Percentiles rank a stretch among this genome's conserved stretches.
Conservation (phyloP, 305 asterid species). For the Fraxinus angustifolia region DNA sequence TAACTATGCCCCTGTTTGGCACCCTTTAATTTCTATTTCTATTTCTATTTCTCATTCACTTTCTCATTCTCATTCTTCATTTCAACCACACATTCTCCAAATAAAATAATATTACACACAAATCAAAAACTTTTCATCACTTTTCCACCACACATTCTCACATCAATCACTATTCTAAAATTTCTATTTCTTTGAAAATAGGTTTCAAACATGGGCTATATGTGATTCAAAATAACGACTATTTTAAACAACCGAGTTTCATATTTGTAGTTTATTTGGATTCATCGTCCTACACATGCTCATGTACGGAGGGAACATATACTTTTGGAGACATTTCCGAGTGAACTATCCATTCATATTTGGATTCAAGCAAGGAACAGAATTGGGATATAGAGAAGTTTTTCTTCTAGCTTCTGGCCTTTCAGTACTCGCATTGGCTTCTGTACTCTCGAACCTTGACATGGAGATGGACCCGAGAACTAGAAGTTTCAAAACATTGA, state of each 20-base stretch:
- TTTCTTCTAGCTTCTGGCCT: slow-evolving; percentile 77
- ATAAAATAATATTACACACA: no score
- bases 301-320: slow-evolving; percentile 56
- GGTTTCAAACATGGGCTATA: no score
- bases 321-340: slow-evolving; percentile 65
- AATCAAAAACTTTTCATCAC: no score
- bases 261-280: slow-evolving; percentile 50
- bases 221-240: not conserved
- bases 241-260: not conserved
- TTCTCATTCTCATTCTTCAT: no score
- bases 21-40: no score
- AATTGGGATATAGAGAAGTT: slow-evolving; percentile 66
- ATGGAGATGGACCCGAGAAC: slow-evolving; percentile 72
- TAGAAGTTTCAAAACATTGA: slow-evolving; percentile 28
- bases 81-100: no score
- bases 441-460: slow-evolving; percentile 63
- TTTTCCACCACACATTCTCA: no score
- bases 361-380: slow-evolving; percentile 63
- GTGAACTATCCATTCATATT: slow-evolving; percentile 83
- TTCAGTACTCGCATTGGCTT: slow-evolving; percentile 54
- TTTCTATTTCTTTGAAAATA: no score
- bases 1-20: no score
- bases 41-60: no score
- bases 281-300: slow-evolving; percentile 74
- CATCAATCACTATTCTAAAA: no score